These are phyloP conservation scores for Davidsoniella neocaledoniae DNA, from an alignment of 2,329 filamentous ascomycete genomes.

Conservation along the genomic window DNA sequence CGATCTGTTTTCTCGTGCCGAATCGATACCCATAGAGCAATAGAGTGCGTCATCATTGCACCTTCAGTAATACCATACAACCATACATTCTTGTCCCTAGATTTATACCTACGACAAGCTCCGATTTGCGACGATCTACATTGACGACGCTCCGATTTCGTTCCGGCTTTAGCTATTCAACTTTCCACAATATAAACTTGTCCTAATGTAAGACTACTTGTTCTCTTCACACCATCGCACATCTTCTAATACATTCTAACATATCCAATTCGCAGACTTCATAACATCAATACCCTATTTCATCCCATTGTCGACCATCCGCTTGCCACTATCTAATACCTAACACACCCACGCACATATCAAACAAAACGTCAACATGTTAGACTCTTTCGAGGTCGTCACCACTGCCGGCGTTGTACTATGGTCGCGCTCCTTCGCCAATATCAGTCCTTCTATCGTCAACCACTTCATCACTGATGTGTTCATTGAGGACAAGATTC, in stretches of 20 bases:
- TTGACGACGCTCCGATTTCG: too few relatives aligned
- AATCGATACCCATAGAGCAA: not conserved
- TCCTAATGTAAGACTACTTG: too few relatives aligned
- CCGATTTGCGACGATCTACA: too few relatives aligned
- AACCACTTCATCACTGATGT: constrained; percentile 93
- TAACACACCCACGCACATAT: not conserved
- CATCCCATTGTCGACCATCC: constrained; percentile 8
- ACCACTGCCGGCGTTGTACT: constrained; percentile 93
- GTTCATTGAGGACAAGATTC: constrained; percentile 86
- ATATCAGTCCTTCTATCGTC: constrained; percentile 66
- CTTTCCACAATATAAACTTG: too few relatives aligned
- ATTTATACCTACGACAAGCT: too few relatives aligned
- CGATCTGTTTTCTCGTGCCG: not conserved
- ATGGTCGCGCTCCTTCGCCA: constrained; percentile 78
- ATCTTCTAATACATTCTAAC: not conserved
- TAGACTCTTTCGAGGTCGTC: constrained; percentile 92
- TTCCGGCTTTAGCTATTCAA: too few relatives aligned
- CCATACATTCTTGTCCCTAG: not conserved
- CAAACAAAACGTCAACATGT: constrained; percentile 36
- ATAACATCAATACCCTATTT: constrained; percentile 3
- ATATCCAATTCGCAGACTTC: not conserved
- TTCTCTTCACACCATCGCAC: not conserved
- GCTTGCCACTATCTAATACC: not conserved
- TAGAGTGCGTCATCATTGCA: not conserved
- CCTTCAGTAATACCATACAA: constrained; percentile 3